Evolutionary conservation across 176 grass and related monocot species (phyloP), one percentile per base, ranked within the genome.

Genomic region (Triticum monococcum): DNA sequence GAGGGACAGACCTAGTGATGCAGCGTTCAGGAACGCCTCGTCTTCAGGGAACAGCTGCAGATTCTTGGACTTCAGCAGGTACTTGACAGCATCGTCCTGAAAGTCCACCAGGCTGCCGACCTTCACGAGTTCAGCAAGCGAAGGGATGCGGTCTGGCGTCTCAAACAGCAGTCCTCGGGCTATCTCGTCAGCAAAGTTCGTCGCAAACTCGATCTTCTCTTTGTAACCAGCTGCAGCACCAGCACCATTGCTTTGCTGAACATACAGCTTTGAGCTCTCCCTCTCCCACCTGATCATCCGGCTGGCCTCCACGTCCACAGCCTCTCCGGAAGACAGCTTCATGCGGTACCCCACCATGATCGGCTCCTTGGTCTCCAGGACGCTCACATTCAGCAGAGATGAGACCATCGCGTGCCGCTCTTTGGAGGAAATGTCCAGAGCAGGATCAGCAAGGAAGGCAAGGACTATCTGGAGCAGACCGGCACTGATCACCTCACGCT

Each of bases 31-130:
- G 48, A 95, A 90, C 30, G 80, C 61, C 32, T 89, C 84, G 12
- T 97, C 92, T 83, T 94, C 92, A 65, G 86, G 61, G 80, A 90
- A 92, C n/a, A 95, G 56, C 86, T 89, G 83, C 26, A 97, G 86
- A 50, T 97, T 97, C 46, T 89, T 88, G 0, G 84, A 89, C 64
- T 92, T 94, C 52, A 94, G 75, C 65, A 92, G 87, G 87, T 86
- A 97, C 0, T 66, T 73, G 22, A 97, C 43, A 57, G 88, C 90
- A 9, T 22, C 81, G 6, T 89, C 79, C 7, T 97, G 60, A 45
- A 90, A 97, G 30, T 92, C 86, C 24, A 97, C 33, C 38, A 97
- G 33, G 84, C 65, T 84, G 12, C 88, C 92, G 18, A 94, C 0
- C 56, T 83, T 92, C 61, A 94, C 50, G 13, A 97, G 82, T 59